Percentiles rank a stretch among this genome's conserved stretches.
Conservation (phyloP, 345 rosid genomes). For the Draba incana region DNA sequence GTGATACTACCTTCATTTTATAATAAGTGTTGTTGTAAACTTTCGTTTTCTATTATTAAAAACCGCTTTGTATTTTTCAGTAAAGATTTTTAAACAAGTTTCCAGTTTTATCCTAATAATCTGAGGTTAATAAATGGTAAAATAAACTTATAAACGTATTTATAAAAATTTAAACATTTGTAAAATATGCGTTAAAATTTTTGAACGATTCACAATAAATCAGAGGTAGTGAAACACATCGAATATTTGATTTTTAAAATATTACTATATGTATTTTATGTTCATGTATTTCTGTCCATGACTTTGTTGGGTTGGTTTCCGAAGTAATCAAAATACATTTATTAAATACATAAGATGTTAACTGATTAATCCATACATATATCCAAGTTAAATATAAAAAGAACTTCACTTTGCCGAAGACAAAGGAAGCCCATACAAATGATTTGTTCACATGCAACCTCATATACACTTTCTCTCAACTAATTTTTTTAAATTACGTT, state of each 20-base stretch:
- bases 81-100: no score
- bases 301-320: slow-evolving; percentile 20
- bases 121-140: no score
- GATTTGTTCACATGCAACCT: slow-evolving; percentile 69
- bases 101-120: no score
- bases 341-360: slow-evolving; percentile 8
- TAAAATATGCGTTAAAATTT: no score
- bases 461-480: slow-evolving; percentile 34
- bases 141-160: no score
- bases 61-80: no score
- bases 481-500: slow-evolving; percentile 2
- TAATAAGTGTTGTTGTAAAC: no score
- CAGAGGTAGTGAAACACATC: background rate
- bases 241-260: background rate
- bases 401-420: slow-evolving; percentile 43
- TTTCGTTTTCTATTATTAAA: no score
- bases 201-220: no score
- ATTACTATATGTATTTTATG: background rate
- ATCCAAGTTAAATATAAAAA: slow-evolving; percentile 6
- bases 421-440: slow-evolving; percentile 67
- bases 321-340: background rate
- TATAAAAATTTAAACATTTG: no score
- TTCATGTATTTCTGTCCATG: background rate
- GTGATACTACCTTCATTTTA: background rate
- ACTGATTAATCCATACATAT: background rate